Base-by-base conservation (phyloP, 306 rosid genomes). In the Fragaria ananassa region DNA sequence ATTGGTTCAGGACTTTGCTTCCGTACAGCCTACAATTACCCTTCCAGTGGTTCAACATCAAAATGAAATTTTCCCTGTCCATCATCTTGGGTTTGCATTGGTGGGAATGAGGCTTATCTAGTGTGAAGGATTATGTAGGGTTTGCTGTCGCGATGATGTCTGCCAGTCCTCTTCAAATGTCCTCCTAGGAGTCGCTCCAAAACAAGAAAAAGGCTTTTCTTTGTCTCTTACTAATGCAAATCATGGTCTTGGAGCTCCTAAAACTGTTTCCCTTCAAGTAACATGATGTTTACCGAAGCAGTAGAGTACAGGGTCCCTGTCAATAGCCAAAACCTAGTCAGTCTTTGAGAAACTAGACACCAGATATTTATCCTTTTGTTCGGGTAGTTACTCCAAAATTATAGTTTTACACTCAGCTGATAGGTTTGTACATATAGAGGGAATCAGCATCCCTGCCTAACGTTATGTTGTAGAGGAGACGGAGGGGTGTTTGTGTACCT, bases 1-100 rank as follows among this genome's bases (percentile, higher is more conserved):
- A 86, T 89, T 39, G 98, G 91, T 78, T 85, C 97, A 39, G 98
- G 98, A 78, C 88, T 92, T 68, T 83, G 62, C 72, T 95, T 88
- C 81, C 89, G 80, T 34, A 88, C 95, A 0, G 78, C 85, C 68
- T 86, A 78, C 8, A 91, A 92, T 78, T 76, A 60, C 58, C 34
- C 89, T 35, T 81, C 79, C 42, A 73, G 84, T 23, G 74, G 79
- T 74, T 88, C 91, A n/a, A 53, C 77, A 5, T 78, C 86, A 57
- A 83, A 84, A 78, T 84, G 85, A 90, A 79, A 84, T 63, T 80
- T 51, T 9, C 37, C 51, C 31, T 19, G 47, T 69, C 57, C 71
- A 72, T 77, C 34, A 56, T 83, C 15, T 50, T 72, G 84, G 84
- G 54, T 67, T 72, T 73, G 72, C 49, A 34, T 37, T 62, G 75